These are phyloP conservation scores for Fonsecaea nubica DNA, from an alignment of 2,329 filamentous ascomycete genomes.

Conservation along the genomic window DNA sequence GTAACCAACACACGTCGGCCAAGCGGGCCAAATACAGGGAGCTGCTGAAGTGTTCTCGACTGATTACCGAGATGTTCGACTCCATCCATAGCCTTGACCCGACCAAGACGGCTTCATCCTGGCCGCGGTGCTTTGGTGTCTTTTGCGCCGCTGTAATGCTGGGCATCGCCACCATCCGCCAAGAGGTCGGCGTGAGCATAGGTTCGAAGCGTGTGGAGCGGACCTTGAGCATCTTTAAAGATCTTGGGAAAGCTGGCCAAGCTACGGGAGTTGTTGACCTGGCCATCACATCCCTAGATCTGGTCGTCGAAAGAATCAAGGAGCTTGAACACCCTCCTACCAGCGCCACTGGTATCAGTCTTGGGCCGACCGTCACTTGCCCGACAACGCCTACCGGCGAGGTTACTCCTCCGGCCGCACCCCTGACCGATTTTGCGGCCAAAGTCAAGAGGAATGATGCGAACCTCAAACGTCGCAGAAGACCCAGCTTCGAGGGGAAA, in stretches of 20 bases:
- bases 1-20: slow-evolving; percentile 18
- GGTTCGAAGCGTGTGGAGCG: slow-evolving; percentile 25
- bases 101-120: slow-evolving; percentile 21
- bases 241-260: slow-evolving; percentile 9
- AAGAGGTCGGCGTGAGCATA: slow-evolving; percentile 29
- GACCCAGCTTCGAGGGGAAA: slow-evolving; percentile 10
- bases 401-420: not conserved
- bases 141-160: slow-evolving; percentile 29
- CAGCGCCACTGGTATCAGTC: not conserved
- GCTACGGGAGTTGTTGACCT: slow-evolving; percentile 16
- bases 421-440: not conserved
- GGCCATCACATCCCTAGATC: slow-evolving; percentile 12
- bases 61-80: slow-evolving; percentile 29
- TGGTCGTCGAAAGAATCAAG: slow-evolving; percentile 20
- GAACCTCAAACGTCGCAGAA: slow-evolving; percentile 19
- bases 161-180: slow-evolving; percentile 30
- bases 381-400: not conserved
- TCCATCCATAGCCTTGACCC: slow-evolving; percentile 26
- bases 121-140: slow-evolving; percentile 33
- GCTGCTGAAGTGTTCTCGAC: slow-evolving; percentile 27
- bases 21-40: slow-evolving; percentile 18
- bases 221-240: slow-evolving; percentile 24
- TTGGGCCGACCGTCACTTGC: not conserved
- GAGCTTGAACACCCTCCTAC: slow-evolving; percentile 9
- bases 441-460: not conserved